phyloP scores from a whole-genome alignment of 768 basidiomycete species.

The Naematelia encephala region DNA sequence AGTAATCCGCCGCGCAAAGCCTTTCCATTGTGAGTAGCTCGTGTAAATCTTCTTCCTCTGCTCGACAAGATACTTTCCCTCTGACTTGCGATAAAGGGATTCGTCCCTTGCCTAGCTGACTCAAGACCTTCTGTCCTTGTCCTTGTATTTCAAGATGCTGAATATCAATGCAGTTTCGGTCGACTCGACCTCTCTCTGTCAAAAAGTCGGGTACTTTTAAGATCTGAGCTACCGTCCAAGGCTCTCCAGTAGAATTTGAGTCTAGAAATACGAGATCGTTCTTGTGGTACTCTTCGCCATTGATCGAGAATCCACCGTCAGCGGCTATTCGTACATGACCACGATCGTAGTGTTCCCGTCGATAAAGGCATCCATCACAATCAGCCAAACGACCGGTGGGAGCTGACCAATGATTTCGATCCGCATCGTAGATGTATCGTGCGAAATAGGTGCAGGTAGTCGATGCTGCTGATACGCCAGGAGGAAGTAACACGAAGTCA shows the following conservation, averaged over 20 bases:
- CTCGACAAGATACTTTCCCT: background rate
- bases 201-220: background rate
- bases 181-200: background rate
- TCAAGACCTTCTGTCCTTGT: background rate
- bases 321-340: background rate
- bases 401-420: background rate
- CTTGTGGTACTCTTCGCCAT: slow-evolving; percentile 2
- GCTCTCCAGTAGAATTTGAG: slow-evolving; percentile 1
- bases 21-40: background rate
- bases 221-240: slow-evolving; percentile 18
- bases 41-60: background rate
- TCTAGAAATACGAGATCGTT: slow-evolving; percentile 20
- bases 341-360: background rate
- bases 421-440: background rate
- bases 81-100: background rate
- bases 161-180: background rate
- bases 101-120: background rate
- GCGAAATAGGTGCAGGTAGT: too few relatives aligned
- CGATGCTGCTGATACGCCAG: too few relatives aligned
- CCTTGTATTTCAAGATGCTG: background rate
- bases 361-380: background rate
- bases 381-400: background rate
- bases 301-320: too few relatives aligned
- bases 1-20: slow-evolving; percentile 24
- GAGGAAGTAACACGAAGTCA: too few relatives aligned